These are phyloP conservation scores for Penicillium sp. DNA, from an alignment of 2,329 filamentous ascomycete genomes.

Conservation along the genomic window DNA sequence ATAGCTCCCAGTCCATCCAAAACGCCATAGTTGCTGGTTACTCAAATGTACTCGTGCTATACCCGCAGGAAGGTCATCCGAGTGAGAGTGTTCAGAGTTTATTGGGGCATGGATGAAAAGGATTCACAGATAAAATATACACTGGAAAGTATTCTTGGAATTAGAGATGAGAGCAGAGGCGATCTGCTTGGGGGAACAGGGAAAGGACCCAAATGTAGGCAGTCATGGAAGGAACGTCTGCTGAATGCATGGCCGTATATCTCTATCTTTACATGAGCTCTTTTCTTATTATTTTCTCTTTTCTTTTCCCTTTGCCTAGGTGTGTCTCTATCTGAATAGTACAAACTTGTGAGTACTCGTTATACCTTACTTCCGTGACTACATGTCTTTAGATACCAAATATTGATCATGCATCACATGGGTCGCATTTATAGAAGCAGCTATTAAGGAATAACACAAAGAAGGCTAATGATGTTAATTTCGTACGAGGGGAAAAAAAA, in stretches of 20 bases:
- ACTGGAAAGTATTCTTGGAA: neutral
- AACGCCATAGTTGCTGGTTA: slow-evolving; percentile 39
- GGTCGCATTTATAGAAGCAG: neutral
- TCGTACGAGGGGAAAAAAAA: neutral
- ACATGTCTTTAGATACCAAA: neutral
- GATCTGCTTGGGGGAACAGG: neutral
- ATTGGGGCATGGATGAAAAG: no score
- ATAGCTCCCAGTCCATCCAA: slow-evolving; percentile 64
- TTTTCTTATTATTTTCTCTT: neutral
- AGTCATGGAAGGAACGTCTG: neutral
- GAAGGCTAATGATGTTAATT: no score
- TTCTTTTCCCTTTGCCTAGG: neutral
- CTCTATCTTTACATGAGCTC: neutral
- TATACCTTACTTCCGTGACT: neutral
- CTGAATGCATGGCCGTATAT: neutral
- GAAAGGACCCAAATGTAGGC: neutral
- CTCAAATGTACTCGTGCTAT: neutral
- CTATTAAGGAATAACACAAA: neutral
- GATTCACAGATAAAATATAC: neutral
- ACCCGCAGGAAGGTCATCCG: neutral
- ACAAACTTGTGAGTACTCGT: neutral
- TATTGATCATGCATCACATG: neutral
- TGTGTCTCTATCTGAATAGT: neutral
- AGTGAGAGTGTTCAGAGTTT: neutral
- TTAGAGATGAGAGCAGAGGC: neutral